Base-by-base conservation (phyloP, 495 filamentous ascomycete species). In the Delitschia confertaspora region DNA sequence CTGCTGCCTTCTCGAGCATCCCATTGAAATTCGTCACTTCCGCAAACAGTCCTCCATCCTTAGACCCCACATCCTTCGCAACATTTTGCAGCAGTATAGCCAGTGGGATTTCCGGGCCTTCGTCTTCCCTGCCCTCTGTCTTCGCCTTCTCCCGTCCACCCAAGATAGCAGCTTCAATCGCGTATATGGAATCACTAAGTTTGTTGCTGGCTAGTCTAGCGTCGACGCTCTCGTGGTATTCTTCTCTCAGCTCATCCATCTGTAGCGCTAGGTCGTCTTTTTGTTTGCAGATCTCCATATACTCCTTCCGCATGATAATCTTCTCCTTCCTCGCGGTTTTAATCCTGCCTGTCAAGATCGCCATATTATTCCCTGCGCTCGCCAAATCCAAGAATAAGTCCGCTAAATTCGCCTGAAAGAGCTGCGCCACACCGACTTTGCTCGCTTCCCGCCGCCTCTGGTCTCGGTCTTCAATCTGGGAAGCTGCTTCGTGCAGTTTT, bases 161-260 rank as follows among this genome's bases (percentile, higher is more conserved):
- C 11, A 36, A 30, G 21, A 57, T 42, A 3, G 49, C 53, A 2
- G 25, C 31, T 38, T 57, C 36, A 19, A 57, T 52, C 11, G 52
- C 49, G 22, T 32, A 53, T 41, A 57, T 45, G 11, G 20, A 13
- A 17, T 33, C 14, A 32, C 36, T 53, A 25, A 57, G 24, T 13
- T 53, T 16, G 14, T 49, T 31, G n/a, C 14, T 25, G 6, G 22
- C 32, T 6, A 49, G 34, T 11, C 20, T 29, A 1, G 11, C 16
- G 7, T 27, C 11, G 24, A 48, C 69, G 9, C 73, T 65, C 0
- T 59, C 63, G 50, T 75, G 68, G 38, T 83, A 78, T 49, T 69
- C 70, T 31, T 71, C 73, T 18, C 80, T 68, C 21, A 85, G 69
- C 8, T 76, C 74, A 51, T 88, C 83, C 71, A 80, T 82, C 35